phyloP scores from a whole-genome alignment of 495 filamentous ascomycete genomes.

The Hypoxylon trugodes region DNA sequence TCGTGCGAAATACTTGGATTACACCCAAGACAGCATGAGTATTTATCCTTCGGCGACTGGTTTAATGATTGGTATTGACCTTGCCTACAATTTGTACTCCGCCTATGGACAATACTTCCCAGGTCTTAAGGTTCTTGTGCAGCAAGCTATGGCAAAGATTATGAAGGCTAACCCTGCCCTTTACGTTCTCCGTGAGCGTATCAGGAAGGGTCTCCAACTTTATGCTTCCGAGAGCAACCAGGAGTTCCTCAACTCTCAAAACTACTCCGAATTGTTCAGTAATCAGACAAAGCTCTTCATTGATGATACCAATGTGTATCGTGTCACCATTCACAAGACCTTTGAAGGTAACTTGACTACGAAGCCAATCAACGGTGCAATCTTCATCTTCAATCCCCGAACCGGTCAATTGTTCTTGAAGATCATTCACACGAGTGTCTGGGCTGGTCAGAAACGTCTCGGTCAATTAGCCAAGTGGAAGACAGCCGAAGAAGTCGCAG shows the following conservation, averaged over 20 bases:
- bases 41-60: conserved; percentile 98
- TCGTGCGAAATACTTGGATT: conserved; percentile 97
- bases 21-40: conserved; percentile 98
- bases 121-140: conserved; percentile 92
- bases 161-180: conserved; percentile 99
- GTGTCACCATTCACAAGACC: conserved; percentile 99
- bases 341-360: conserved; percentile 99
- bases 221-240: conserved; percentile 99
- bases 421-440: conserved; percentile 99
- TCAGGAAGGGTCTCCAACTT: conserved; percentile 96
- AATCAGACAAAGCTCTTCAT: conserved; percentile 99
- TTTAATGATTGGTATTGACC: conserved; percentile 97
- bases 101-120: conserved; percentile 99
- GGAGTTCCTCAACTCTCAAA: conserved; percentile 99
- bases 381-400: conserved; percentile 99
- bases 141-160: conserved; percentile 99
- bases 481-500: conserved; percentile 99
- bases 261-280: conserved; percentile 99
- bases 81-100: conserved; percentile 98
- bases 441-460: conserved; percentile 99
- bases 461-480: conserved; percentile 99
- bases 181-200: conserved; percentile 97
- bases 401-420: conserved; percentile 98
- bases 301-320: conserved; percentile 99
- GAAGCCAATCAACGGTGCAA: conserved; percentile 99